Conservation (phyloP, 805 yeast species). For the Saccharomycopsis sp. region DNA sequence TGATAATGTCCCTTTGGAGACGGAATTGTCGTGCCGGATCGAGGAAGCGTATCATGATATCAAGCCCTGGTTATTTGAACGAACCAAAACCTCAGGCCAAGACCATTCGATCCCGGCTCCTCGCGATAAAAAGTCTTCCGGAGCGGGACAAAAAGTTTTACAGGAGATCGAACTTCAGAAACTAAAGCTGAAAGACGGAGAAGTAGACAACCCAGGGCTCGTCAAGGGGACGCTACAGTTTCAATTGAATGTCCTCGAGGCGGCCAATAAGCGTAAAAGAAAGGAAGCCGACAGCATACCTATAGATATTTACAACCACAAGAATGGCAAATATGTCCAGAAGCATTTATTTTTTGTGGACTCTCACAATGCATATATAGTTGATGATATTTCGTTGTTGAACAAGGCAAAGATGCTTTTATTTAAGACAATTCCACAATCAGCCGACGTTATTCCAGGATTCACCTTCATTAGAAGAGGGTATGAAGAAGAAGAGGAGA, state of each 20-base stretch:
- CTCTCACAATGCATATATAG: conserved; percentile 11
- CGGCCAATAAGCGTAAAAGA: conserved; percentile 5
- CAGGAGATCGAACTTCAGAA: neutral
- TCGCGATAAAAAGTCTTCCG: neutral
- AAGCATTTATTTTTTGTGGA: conserved; percentile 11
- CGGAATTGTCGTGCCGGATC: conserved; percentile 44
- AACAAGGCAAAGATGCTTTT: conserved; percentile 11
- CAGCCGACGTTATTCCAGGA: conserved; percentile 10
- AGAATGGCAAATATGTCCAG: neutral
- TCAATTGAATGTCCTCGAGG: neutral
- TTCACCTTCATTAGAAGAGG: conserved; percentile 13
- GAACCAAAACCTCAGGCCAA: neutral
- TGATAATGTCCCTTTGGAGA: conserved; percentile 49
- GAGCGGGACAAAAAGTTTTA: neutral
- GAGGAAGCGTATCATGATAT: conserved; percentile 47
- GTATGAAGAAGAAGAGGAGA: conserved; percentile 16
- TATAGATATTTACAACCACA: neutral
- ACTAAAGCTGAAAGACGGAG: neutral
- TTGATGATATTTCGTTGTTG: conserved; percentile 11
- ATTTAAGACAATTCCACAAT: conserved; percentile 12
- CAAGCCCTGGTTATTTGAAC: conserved; percentile 30
- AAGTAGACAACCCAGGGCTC: neutral
- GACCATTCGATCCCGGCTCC: neutral
- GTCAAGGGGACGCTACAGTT: neutral
- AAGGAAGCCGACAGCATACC: conserved; percentile 9